A percentile compares a stretch with the other conserved stretches of the same genome.
Conservation (phyloP, 163 green algal genomes). For the Trebouxia gelatinosa region DNA sequence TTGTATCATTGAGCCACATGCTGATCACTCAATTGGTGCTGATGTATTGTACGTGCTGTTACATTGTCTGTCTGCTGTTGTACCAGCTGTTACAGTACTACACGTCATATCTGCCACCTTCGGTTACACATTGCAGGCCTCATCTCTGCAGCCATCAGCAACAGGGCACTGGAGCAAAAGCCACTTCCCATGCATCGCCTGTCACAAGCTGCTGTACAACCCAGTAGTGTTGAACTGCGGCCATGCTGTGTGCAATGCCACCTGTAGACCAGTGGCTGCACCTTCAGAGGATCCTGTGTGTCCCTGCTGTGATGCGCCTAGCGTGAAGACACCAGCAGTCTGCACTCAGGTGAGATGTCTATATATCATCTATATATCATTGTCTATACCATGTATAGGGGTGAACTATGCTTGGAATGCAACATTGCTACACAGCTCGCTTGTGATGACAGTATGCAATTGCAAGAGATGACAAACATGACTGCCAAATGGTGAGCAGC, state of each 20-base stretch:
- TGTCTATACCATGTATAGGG: not conserved
- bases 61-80: not conserved
- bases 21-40: too few relatives aligned
- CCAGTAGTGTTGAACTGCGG: conserved; percentile 59
- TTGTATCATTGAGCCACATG: not conserved
- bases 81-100: not conserved
- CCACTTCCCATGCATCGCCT: conserved; percentile 44
- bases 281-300: not conserved
- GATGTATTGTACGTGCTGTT: too few relatives aligned
- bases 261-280: not conserved
- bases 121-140: not conserved
- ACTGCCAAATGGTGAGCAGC: too few relatives aligned
- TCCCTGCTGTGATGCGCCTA: conserved; percentile 32
- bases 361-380: not conserved
- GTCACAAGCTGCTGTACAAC: conserved; percentile 39
- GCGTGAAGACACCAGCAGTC: not conserved
- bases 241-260: conserved; percentile 42
- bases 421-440: too few relatives aligned
- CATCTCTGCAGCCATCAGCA: not conserved
- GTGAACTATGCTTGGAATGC: too few relatives aligned
- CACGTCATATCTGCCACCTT: not conserved
- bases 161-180: not conserved
- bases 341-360: conserved; percentile 37
- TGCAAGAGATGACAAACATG: too few relatives aligned
- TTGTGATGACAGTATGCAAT: too few relatives aligned